phyloP scores from a whole-genome alignment of 768 basidiomycete genomes.

The Obba rivulosa region DNA sequence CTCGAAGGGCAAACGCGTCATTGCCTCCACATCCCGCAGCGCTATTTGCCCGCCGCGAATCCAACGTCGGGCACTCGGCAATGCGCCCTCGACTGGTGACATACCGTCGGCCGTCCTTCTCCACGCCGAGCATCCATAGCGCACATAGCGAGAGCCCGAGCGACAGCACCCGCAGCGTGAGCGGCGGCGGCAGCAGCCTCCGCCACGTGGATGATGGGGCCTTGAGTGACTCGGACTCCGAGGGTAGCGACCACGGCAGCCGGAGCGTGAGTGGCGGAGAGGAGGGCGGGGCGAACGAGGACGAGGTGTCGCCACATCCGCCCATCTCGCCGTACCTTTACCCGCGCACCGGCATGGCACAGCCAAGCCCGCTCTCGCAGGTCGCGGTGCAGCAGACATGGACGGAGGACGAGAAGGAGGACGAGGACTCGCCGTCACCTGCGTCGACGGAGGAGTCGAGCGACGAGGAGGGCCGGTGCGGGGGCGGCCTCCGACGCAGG shows the following conservation, averaged over 20 bases:
- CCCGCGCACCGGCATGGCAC: slow-evolving; percentile 27
- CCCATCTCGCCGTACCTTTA: slow-evolving; percentile 31
- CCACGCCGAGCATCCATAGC: slow-evolving; percentile 26
- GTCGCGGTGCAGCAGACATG: slow-evolving; percentile 47
- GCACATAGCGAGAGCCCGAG: slow-evolving; percentile 28
- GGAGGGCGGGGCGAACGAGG: slow-evolving; percentile 4
- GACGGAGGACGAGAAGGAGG: slow-evolving; percentile 48
- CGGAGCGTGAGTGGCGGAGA: slow-evolving; percentile 24
- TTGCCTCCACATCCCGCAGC: slow-evolving; percentile 17
- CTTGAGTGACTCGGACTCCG: slow-evolving; percentile 73
- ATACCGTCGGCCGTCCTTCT: slow-evolving; percentile 42
- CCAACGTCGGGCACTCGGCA: slow-evolving; percentile 5
- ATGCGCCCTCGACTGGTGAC: slow-evolving; percentile 22
- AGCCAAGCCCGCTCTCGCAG: slow-evolving; percentile 65
- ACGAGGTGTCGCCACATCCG: slow-evolving; percentile 13
- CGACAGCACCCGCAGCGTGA: slow-evolving; percentile 14
- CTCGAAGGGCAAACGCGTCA: slow-evolving; percentile 10
- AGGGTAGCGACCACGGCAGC: slow-evolving; percentile 23
- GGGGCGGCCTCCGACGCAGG: slow-evolving; percentile 3
- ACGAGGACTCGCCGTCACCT: slow-evolving; percentile 46
- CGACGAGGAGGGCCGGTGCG: slow-evolving; percentile 22
- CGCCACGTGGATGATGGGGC: slow-evolving; percentile 74
- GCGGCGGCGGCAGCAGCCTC: slow-evolving; percentile 33
- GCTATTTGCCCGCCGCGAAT: slow-evolving; percentile 16
- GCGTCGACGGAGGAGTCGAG: slow-evolving; percentile 53